These are phyloP conservation scores for Saccharomycopsis sp. DNA, from an alignment of 805 yeast species.

Conservation along the genomic window DNA sequence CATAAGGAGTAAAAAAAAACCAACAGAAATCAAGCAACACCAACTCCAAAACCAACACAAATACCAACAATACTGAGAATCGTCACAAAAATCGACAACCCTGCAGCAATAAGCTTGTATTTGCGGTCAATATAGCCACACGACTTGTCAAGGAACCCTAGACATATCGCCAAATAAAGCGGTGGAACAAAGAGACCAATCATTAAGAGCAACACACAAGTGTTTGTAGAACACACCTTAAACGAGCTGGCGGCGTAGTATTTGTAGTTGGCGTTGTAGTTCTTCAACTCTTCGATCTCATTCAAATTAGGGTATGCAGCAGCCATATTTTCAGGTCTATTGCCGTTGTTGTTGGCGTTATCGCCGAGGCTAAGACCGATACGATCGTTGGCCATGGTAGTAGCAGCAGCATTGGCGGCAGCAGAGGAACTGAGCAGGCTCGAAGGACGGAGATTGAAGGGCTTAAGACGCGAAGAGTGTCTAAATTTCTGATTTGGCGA, in stretches of 20 bases:
- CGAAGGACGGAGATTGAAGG: slow-evolving; percentile 17
- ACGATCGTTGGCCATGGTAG: not conserved
- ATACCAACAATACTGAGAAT: slow-evolving; percentile 32
- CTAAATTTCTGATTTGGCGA: slow-evolving; percentile 7
- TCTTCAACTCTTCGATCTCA: not conserved
- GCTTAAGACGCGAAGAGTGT: slow-evolving; percentile 9
- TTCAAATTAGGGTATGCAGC: not conserved
- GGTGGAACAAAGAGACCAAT: slow-evolving; percentile 21
- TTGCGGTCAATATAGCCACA: slow-evolving; percentile 18
- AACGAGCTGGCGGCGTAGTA: not conserved
- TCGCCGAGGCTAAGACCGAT: not conserved
- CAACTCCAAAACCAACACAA: slow-evolving; percentile 43
- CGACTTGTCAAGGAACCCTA: slow-evolving; percentile 20
- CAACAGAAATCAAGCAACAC: slow-evolving; percentile 25
- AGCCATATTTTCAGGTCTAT: not conserved
- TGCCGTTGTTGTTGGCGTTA: slow-evolving; percentile 7
- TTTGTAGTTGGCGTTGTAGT: slow-evolving; percentile 2
- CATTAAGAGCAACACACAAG: slow-evolving; percentile 11
- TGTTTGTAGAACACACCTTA: slow-evolving; percentile 10
- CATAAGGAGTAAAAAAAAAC: not conserved
- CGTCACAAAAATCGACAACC: slow-evolving; percentile 15
- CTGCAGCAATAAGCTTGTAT: slow-evolving; percentile 19
- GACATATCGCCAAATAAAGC: slow-evolving; percentile 18
- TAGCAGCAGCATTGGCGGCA: not conserved
- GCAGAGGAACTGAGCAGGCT: not conserved